Evolutionary conservation across 192 early-diverging fungal species (phyloP).

Genomic region (Backusella tuberculispora): DNA sequence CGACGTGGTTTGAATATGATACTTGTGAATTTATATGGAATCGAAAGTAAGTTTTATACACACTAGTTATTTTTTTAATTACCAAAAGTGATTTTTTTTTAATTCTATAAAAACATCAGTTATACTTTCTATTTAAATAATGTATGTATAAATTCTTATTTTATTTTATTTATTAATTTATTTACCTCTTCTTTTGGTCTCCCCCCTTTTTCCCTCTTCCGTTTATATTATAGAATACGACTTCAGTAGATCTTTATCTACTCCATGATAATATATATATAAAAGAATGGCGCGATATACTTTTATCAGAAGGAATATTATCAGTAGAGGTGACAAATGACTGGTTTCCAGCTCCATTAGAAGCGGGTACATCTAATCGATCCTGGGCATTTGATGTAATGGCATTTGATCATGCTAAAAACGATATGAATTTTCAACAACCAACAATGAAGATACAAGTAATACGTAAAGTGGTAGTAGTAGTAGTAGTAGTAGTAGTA

Average conservation of each 20-base stretch:
- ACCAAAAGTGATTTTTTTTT: not conserved
- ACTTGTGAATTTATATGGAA: conserved; percentile 14
- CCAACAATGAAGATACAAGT: not conserved
- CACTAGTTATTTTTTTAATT: not conserved
- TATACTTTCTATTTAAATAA: conserved; percentile 12
- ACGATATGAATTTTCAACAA: not conserved
- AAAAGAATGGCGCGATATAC: not conserved
- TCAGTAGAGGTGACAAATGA: not conserved
- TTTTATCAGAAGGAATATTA: not conserved
- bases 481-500: not conserved
- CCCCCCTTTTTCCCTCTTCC: no score
- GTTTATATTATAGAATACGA: not conserved
- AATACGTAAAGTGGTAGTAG: not conserved
- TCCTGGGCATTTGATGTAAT: not conserved
- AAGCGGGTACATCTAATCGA: not conserved
- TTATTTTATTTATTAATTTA: not conserved
- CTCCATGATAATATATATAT: not conserved
- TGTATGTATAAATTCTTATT: not conserved
- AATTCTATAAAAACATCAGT: conserved; percentile 1
- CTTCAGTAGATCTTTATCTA: conserved; percentile 11
- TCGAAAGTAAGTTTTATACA: not conserved
- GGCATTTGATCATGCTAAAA: conserved; percentile 3
- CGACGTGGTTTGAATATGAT: conserved; percentile 16
- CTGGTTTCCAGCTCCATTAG: not conserved
- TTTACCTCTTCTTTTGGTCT: not conserved